Base-by-base conservation (phyloP, 108 stramenopile species). In the Cyclotella distinguenda region DNA sequence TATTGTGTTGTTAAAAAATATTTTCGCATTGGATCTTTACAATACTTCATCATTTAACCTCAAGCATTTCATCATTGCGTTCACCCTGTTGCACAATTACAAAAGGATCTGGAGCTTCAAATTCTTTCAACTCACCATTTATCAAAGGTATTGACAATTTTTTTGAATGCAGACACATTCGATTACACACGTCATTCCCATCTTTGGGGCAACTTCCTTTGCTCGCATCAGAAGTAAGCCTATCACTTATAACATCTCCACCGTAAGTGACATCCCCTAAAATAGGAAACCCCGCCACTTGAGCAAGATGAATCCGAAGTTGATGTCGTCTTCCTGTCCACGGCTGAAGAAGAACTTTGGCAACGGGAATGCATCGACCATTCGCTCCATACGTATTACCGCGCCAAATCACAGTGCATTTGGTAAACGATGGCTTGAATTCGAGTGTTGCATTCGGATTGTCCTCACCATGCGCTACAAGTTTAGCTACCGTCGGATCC, bases 301-400 rank as follows among this genome's bases (percentile, higher is more conserved):
- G 61, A 23, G 85, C 82, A 62, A 84, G 78, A 66, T 98, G 98
- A 10, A 96, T 67, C 12, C 98, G 78, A 16, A 97, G 74, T 76
- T 98, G 96, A 76, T 97, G 98, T 18, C 95, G 76, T 22, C 98
- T 81, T n/a, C 96, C 96, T 15, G 93, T 93, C 28, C 74, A 47
- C 12, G 97, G 97, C 21, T 61, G 33, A 13, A 93, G 62, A 21
- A 61, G 39, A 7, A 98, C 88, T 68, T 96, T 94, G 50, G 95
- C 85, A 18, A 92, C 88, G 15, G 69, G 51, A 27, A 79, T 22
- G 45, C 19, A 6, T 23, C 26, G 12, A 32, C 30, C 21, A 43
- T 55, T 25, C 0, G 72, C 21, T 8, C 52, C 13, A 36, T 60
- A 12, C 58, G 43, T 4, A 43, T 9, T 60, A 4, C 77, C 82